phyloP scores from a whole-genome alignment of 139 green algal species.

The Zygnema circumcarinatum region DNA sequence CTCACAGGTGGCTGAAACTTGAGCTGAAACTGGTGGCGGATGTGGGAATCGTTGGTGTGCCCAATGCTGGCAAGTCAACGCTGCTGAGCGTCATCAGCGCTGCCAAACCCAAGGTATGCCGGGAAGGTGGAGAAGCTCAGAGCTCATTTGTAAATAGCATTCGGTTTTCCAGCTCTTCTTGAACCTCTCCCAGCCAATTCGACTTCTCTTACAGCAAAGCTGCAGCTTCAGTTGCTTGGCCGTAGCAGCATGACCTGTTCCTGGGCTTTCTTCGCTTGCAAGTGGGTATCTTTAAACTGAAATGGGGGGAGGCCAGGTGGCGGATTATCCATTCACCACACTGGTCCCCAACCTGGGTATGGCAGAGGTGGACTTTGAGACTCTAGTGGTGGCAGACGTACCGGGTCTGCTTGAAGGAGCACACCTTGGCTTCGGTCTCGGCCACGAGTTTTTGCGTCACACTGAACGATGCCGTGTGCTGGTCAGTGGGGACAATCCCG shows the following conservation, averaged over 20 bases:
- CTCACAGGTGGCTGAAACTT: conserved; percentile 76
- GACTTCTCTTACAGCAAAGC: no score
- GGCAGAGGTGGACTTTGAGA: conserved; percentile 71
- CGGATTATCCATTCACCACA: conserved; percentile 98
- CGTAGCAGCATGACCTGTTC: no score
- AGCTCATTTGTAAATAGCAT: no score
- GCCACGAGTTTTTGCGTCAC: conserved; percentile 93
- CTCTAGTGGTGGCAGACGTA: conserved; percentile 76
- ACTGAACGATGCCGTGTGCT: conserved; percentile 77
- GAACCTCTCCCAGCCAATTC: no score
- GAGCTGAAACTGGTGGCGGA: conserved; percentile 95
- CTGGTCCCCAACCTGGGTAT: conserved; percentile 96
- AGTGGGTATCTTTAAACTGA: no score
- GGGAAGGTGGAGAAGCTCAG: background rate
- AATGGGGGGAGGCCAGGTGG: conserved; percentile 73
- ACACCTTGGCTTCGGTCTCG: conserved; percentile 75
- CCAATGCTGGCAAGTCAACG: conserved; percentile 93
- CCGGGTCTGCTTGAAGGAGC: conserved; percentile 83
- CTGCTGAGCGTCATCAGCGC: conserved; percentile 77
- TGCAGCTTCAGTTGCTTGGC: no score
- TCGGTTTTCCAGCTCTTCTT: no score
- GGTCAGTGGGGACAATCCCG: conserved; percentile 37
- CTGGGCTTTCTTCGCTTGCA: no score
- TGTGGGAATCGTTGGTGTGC: conserved; percentile 92
- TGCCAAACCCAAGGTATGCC: conserved; percentile 77